phyloP scores from a whole-genome alignment of 495 filamentous ascomycete species.

The Tuber microsphaerosporum region DNA sequence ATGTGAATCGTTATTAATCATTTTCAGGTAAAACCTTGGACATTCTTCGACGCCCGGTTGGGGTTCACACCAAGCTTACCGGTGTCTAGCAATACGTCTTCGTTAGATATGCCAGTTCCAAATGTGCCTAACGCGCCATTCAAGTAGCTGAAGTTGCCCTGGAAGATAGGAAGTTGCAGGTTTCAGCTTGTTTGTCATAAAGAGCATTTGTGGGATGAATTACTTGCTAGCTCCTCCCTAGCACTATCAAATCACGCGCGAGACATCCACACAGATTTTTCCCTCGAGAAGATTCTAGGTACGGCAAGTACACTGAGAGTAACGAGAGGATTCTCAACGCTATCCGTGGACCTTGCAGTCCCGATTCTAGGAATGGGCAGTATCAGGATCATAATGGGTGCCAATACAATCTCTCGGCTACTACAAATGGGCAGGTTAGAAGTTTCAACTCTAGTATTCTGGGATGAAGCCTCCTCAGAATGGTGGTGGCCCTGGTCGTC shows the following conservation, averaged over 20 bases:
- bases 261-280: slow-evolving; percentile 14
- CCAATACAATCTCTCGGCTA: not conserved
- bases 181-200: not conserved
- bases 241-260: slow-evolving; percentile 38
- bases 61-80: slow-evolving; percentile 26
- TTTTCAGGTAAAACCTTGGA: slow-evolving; percentile 25
- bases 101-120: slow-evolving; percentile 32
- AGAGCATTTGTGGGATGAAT: not conserved
- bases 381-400: not conserved
- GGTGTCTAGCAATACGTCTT: slow-evolving; percentile 39
- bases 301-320: not conserved
- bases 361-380: not conserved
- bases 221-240: slow-evolving; percentile 9
- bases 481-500: slow-evolving; percentile 7
- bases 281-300: not conserved
- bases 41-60: slow-evolving; percentile 34
- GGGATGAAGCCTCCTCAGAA: not conserved
- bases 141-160: slow-evolving; percentile 32
- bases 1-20: not conserved
- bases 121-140: slow-evolving; percentile 38
- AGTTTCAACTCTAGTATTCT: not conserved
- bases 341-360: not conserved
- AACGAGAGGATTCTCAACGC: not conserved
- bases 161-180: slow-evolving; percentile 35
- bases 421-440: not conserved